Percentiles rank a stretch among this genome's conserved stretches.
These are phyloP conservation scores for Herpetospermum pedunculosum DNA, from an alignment of 306 rosid genomes.

Conservation along the genomic window DNA sequence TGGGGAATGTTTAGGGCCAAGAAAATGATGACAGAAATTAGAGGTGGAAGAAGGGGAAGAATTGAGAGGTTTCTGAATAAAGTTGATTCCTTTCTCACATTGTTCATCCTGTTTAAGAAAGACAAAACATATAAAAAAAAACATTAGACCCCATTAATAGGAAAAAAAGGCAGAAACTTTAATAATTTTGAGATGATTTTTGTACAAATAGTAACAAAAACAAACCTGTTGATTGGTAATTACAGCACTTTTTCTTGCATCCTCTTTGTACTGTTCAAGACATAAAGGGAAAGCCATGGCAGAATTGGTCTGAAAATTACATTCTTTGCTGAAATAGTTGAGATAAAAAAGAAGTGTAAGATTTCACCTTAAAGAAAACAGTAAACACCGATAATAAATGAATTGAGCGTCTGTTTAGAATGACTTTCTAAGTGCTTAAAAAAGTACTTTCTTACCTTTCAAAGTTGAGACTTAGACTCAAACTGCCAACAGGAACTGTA, in stretches of 20 bases:
- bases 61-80: slow-evolving; percentile 25
- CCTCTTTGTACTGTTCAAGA: slow-evolving; percentile 58
- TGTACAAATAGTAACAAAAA: too few relatives aligned
- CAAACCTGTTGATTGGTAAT: neutral
- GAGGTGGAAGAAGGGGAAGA: slow-evolving; percentile 33
- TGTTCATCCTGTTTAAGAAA: neutral
- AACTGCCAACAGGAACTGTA: slow-evolving; percentile 56
- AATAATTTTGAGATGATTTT: neutral
- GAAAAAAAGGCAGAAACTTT: neutral
- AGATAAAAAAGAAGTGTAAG: neutral
- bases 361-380: neutral
- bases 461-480: slow-evolving; percentile 57
- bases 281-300: slow-evolving; percentile 47
- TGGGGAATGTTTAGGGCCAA: slow-evolving; percentile 33
- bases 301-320: slow-evolving; percentile 12
- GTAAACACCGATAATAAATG: neutral
- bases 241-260: slow-evolving; percentile 16
- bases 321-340: slow-evolving; percentile 15
- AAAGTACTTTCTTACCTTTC: slow-evolving; percentile 47
- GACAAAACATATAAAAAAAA: neutral
- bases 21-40: slow-evolving; percentile 8
- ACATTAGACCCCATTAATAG: neutral
- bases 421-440: neutral
- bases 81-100: neutral
- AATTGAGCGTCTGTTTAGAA: too few relatives aligned